Conservation (phyloP, 2,329 filamentous ascomycete species). For the Fusarium pilosicola region DNA sequence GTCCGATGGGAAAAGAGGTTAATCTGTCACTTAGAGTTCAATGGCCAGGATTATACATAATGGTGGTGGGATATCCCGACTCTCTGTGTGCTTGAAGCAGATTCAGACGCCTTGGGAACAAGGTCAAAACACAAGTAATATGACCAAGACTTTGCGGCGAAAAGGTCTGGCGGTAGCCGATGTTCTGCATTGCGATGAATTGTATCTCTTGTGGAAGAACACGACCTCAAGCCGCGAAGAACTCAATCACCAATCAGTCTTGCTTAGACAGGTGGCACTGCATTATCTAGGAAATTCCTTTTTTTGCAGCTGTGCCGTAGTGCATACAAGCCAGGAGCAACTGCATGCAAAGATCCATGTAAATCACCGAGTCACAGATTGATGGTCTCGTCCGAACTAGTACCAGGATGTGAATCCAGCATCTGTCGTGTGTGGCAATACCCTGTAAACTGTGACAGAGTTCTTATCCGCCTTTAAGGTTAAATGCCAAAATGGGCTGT, state of each 20-base stretch:
- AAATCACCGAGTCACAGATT: background rate
- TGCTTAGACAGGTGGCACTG: background rate
- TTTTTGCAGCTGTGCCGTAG: background rate
- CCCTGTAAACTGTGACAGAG: background rate
- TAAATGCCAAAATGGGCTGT: background rate
- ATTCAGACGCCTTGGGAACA: no score
- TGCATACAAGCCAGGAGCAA: background rate
- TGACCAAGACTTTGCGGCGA: background rate
- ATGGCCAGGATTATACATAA: accelerated
- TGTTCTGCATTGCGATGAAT: background rate
- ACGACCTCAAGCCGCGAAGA: background rate
- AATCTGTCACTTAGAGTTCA: background rate
- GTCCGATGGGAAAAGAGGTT: no score
- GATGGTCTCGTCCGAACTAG: background rate
- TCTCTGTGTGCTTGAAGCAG: no score
- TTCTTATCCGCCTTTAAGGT: background rate
- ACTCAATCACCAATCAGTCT: background rate
- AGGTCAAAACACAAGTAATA: no score
- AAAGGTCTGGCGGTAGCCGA: no score
- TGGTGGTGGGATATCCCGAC: background rate
- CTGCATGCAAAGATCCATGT: background rate
- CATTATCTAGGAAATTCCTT: no score
- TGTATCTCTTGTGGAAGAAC: background rate
- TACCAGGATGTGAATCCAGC: background rate
- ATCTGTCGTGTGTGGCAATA: background rate